Percentiles rank a stretch among this genome's conserved stretches.
Conservation (phyloP, 257 asterid species). For the Petunia secreta region DNA sequence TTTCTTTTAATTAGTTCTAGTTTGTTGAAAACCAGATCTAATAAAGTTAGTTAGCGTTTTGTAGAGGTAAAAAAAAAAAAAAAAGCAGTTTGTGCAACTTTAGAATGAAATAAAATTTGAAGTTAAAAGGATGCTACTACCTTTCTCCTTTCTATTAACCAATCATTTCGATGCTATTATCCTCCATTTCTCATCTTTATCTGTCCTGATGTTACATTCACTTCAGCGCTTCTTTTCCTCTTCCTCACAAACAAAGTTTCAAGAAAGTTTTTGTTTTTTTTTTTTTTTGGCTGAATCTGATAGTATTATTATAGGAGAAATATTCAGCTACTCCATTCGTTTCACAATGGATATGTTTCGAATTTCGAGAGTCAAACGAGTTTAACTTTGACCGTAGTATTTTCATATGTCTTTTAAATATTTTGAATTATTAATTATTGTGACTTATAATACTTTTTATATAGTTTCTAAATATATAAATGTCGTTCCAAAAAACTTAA, state of each 20-base stretch:
- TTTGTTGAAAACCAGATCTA: neutral
- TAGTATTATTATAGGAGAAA: neutral
- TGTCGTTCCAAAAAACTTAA: too few species aligned
- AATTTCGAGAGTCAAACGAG: too few species aligned
- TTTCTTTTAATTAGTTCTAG: neutral
- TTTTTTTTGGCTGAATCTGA: neutral
- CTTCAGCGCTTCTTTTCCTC: neutral
- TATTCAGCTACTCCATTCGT: too few species aligned
- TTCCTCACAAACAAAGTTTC: neutral
- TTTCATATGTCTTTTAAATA: too few species aligned
- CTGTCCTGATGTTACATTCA: neutral
- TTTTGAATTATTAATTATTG: too few species aligned
- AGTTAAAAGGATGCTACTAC: neutral
- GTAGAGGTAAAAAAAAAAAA: neutral
- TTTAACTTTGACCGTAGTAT: too few species aligned
- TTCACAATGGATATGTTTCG: too few species aligned
- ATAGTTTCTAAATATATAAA: too few species aligned
- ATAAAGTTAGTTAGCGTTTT: neutral
- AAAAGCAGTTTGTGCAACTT: too few species aligned
- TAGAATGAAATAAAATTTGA: too few species aligned
- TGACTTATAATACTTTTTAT: too few species aligned
- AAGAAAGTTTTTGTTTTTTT: neutral
- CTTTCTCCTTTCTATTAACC: neutral
- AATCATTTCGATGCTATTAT: neutral
- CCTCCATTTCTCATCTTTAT: neutral